Base-by-base conservation (phyloP, 352 stramenopile genomes). In the Globisporangium spiculum region DNA sequence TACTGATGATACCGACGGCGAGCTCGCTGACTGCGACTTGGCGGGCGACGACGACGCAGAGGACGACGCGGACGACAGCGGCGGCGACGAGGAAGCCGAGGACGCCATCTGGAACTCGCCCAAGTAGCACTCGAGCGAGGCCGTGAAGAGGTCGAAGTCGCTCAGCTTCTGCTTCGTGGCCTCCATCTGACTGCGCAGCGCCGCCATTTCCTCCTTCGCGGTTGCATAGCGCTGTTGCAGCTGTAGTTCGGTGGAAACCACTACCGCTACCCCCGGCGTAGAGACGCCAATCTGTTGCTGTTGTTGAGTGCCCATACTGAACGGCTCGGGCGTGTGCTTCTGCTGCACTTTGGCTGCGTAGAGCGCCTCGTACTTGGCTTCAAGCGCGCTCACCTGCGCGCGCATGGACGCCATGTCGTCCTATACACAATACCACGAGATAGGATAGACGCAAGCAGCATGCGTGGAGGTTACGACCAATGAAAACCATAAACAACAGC, bases 331-430 rank as follows among this genome's bases (percentile, higher is more conserved):
- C 20, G 26, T 61, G 12, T 67, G 50, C 30, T 46, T 30, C 24
- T 65, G 60, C 18, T 57, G 27, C 12, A 46, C 34, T 38, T 60
- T 67, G 54, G 36, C 26, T 24, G 59, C 48, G 34, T 70, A 70
- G 12, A 70, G 65, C 36, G 8, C 27, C 18, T 65, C 65, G 24
- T 70, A 70, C 52, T 57, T 44, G 24, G 57, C 32, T 12, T 70
- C 65, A 18, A 70, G 65, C 9, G 30, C 46, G 12, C 20, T 61
- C 46, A 70, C 65, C 32, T 70, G 58, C 48, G 58, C 65, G 48
- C 59, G 65, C 65, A 70, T 70, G 24, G 58, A 26, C 14, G n/a
- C 26, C 67, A 72, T 72, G 27, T 71, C 64, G 20, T 74, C 56
- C 57, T 74, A 2, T 6, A 8, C 10, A 3, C 36, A 46, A 32